phyloP scores from a whole-genome alignment of 495 filamentous ascomycete species.

The Talaromyces nanjingensis region DNA sequence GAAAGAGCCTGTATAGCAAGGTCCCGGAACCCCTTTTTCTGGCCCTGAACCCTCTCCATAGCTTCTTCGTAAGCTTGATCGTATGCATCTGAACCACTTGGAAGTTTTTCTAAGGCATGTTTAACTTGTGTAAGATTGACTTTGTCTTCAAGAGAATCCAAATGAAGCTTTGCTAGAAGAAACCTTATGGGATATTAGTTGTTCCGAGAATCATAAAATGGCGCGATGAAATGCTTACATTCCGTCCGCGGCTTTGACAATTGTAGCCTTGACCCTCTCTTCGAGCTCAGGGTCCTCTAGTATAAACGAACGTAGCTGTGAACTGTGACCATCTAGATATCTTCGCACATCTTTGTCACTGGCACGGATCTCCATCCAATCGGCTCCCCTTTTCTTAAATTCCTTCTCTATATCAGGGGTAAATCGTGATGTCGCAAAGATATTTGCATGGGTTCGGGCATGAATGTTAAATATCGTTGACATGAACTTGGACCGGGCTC shows the following conservation, averaged over 20 bases:
- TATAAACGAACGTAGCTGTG: constrained; percentile 11
- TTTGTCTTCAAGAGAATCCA: constrained; percentile 15
- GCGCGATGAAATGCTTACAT: constrained; percentile 29
- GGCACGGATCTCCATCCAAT: constrained; percentile 20
- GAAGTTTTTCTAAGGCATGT: constrained; percentile 21
- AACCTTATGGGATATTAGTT: constrained; percentile 10
- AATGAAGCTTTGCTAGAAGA: constrained; percentile 11
- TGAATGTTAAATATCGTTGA: too few species aligned
- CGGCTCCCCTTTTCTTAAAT: too few species aligned
- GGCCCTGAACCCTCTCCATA: constrained; percentile 19
- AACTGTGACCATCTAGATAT: constrained; percentile 19
- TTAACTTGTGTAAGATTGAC: constrained; percentile 16
- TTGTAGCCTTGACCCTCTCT: constrained; percentile 20
- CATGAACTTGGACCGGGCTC: too few species aligned
- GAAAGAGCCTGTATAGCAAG: constrained; percentile 12
- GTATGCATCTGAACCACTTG: constrained; percentile 13
- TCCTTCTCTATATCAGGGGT: constrained; percentile 8
- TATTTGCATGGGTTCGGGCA: constrained; percentile 15
- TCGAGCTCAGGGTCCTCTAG: constrained; percentile 12
- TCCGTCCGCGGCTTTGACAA: constrained; percentile 26
- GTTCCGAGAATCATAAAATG: too few species aligned
- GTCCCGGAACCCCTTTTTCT: constrained; percentile 10
- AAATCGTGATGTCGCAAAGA: constrained; percentile 28
- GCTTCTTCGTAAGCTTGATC: constrained; percentile 18
- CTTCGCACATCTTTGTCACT: constrained; percentile 20